These are phyloP conservation scores for Aspergillus fumigatiaffinis DNA, from an alignment of 2,329 filamentous ascomycete genomes.

Conservation along the genomic window DNA sequence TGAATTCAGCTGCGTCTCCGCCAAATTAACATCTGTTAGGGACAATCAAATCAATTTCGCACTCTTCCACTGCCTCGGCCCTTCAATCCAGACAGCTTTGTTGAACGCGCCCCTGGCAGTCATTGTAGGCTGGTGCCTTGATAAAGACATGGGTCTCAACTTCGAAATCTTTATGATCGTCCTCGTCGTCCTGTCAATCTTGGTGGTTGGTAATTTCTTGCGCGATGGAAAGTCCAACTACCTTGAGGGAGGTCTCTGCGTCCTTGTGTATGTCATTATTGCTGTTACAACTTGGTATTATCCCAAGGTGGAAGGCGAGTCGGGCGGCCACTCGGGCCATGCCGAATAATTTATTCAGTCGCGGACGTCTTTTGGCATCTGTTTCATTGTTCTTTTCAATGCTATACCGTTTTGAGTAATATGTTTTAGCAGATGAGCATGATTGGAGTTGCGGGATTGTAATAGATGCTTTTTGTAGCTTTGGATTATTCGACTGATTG, in stretches of 20 bases:
- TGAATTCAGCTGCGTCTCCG: background rate
- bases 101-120: conserved; percentile 82
- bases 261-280: conserved; percentile 62
- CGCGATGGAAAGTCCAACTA: conserved; percentile 88
- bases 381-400: background rate
- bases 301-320: conserved; percentile 44
- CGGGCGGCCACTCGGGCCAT: background rate
- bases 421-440: background rate
- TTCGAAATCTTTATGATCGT: conserved; percentile 86
- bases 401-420: background rate
- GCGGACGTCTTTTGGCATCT: background rate
- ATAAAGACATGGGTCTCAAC: conserved; percentile 68
- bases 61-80: conserved; percentile 77
- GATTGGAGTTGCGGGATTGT: background rate
- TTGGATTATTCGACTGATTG: background rate
- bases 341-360: background rate
- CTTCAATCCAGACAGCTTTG: conserved; percentile 83
- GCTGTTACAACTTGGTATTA: conserved; percentile 61
- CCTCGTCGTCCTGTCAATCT: conserved; percentile 74
- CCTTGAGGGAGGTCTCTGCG: conserved; percentile 76
- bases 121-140: conserved; percentile 76
- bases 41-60: conserved; percentile 70
- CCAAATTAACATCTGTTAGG: conserved; percentile 18
- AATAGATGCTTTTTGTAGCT: background rate
- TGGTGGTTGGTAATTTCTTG: conserved; percentile 83